These are phyloP conservation scores for Backusella parvicylindrica DNA, from an alignment of 192 early-diverging fungal species.

Conservation along the genomic window DNA sequence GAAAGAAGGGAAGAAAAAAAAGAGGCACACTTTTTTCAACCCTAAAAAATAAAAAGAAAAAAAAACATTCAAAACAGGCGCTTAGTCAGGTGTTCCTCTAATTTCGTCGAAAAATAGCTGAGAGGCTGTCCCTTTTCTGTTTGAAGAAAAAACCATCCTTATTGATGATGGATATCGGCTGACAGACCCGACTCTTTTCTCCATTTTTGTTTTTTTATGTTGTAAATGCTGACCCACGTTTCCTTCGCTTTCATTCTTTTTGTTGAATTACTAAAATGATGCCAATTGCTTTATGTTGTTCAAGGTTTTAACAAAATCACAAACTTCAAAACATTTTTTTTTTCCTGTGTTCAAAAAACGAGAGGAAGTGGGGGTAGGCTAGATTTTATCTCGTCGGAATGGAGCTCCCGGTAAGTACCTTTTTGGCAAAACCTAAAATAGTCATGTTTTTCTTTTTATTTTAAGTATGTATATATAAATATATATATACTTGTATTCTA, in stretches of 20 bases:
- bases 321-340: not conserved
- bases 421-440: constrained; percentile 5
- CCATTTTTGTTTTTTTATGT: not conserved
- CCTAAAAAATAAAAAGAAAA: not conserved
- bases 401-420: not conserved
- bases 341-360: not conserved
- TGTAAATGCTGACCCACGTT: not conserved
- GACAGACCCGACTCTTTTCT: not conserved
- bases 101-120: constrained; percentile 1
- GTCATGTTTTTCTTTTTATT: constrained; percentile 4
- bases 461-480: not conserved
- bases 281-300: not conserved
- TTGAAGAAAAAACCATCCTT: not conserved
- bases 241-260: not conserved
- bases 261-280: not conserved
- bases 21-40: not conserved
- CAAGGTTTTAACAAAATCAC: not conserved
- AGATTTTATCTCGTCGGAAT: not conserved
- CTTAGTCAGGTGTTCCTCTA: constrained; percentile 2
- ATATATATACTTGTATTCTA: not conserved
- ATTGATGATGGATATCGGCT: constrained; percentile 4
- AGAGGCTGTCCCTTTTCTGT: constrained; percentile 6
- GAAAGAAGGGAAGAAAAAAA: not conserved
- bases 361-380: constrained; percentile 1
- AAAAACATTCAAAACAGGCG: constrained; percentile 3